These are phyloP conservation scores for carrot (Daucus carota) DNA, from an alignment of 129 eudicot species.

Conservation along the genomic window DH1_v3.0 NC_030387.2:37575501-37576000, in stretches of 20 bases:
- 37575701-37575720: neutral
- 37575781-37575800: neutral
- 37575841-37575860: too few relatives aligned
- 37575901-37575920: too few relatives aligned
- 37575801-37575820: too few relatives aligned
- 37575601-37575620: neutral
- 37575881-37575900: too few relatives aligned
- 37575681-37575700: neutral
- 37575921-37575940: too few relatives aligned
- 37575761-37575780: neutral
- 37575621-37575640: neutral
- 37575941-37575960: too few relatives aligned
- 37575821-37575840: too few relatives aligned
- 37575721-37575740: neutral
- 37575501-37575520: neutral
- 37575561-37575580: neutral
- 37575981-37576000: too few relatives aligned
- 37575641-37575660: conserved; percentile 3
- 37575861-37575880: too few relatives aligned
- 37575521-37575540: neutral
- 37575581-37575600: neutral
- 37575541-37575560: neutral
- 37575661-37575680: conserved; percentile 3
- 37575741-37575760: neutral
- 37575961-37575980: too few relatives aligned